Evolutionary conservation across 1,284 basidiomycete genomes (phyloP).

Genomic region (Naganishia sp.): DNA sequence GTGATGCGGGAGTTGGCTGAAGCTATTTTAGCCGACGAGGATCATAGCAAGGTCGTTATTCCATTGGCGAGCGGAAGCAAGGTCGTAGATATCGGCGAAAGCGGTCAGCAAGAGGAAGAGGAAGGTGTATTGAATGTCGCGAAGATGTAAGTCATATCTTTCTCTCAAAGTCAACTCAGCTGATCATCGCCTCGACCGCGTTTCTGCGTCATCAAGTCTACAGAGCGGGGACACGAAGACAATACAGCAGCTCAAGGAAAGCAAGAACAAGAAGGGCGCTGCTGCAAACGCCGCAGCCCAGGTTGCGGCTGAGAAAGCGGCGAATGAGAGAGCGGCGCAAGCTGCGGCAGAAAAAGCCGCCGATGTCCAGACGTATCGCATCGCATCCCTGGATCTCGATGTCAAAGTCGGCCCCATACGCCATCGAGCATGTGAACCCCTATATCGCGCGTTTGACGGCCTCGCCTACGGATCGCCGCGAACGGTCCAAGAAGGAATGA

Average conservation of each 20-base stretch:
- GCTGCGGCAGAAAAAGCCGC: slow-evolving; percentile 39
- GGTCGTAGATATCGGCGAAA: slow-evolving; percentile 38
- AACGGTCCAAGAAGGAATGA: slow-evolving; percentile 51
- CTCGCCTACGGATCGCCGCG: slow-evolving; percentile 58
- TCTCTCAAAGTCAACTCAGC: slow-evolving; percentile 49
- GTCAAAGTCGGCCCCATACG: slow-evolving; percentile 81
- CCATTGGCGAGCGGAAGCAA: slow-evolving; percentile 38
- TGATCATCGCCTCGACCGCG: slow-evolving; percentile 79
- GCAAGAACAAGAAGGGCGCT: slow-evolving; percentile 54
- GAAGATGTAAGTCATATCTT: slow-evolving; percentile 54
- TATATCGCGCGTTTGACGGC: slow-evolving; percentile 58
- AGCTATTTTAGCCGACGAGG: slow-evolving; percentile 48
- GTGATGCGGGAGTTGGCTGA: slow-evolving; percentile 43
- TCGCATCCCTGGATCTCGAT: slow-evolving; percentile 69
- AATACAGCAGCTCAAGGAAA: slow-evolving; percentile 49
- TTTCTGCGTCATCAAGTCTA: slow-evolving; percentile 73
- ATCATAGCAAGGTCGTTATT: slow-evolving; percentile 40
- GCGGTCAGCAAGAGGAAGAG: slow-evolving; percentile 64
- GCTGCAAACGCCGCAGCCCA: slow-evolving; percentile 60
- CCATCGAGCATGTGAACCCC: slow-evolving; percentile 85
- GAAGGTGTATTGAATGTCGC: slow-evolving; percentile 70
- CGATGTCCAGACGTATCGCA: slow-evolving; percentile 57
- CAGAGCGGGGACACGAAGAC: slow-evolving; percentile 50
- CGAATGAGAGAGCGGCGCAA: slow-evolving; percentile 68
- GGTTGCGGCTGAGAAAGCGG: slow-evolving; percentile 59